Base-by-base conservation (phyloP, 768 basidiomycete genomes). In the Agrocybe praecox region DNA sequence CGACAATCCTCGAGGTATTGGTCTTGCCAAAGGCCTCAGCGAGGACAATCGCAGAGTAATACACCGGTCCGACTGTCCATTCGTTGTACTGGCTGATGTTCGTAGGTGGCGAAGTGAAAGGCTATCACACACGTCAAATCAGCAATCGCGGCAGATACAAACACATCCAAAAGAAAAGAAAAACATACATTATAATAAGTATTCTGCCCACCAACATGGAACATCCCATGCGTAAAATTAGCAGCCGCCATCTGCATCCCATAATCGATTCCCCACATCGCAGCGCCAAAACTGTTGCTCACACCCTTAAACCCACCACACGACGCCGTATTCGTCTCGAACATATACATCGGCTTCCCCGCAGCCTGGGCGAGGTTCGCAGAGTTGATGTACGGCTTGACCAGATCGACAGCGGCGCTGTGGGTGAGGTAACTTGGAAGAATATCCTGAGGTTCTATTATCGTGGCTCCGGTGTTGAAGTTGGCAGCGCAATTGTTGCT, bases 11-110 rank as follows among this genome's bases (percentile, higher is more conserved):
- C 1, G 88, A 83, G 1, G 69, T 73, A 69, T 86, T 86, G 34
- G 82, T 80, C 45, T 78, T 74, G 19, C 89, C 90, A 29, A 93
- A 76, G 2, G 81, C 77, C 68, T 94, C 92, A 0, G 90, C 82
- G 36, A 89, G 75, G 59, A 87, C 79, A 23, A 95, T 73, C 1
- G 86, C 79, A 1, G 91, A 79, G 70, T 93, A 94, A 73, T 89
- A 92, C 44, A 88, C 71, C 0, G 88, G 80, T 2, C 89, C 89
- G 42, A 89, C 77, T 0, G 89, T 89, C 90, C 90, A 93, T 69
- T 88, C 74, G 57, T 80, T 80, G 69, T 76, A 83, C 0, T 72
- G 58, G 0, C 83, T 80, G 59, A 84, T 76, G 61, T 86, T 88
- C 1, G 77, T 78, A 1, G 81, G 80, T 5, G 81, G 78, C 6